Evolutionary conservation across 1,284 basidiomycete genomes (phyloP).

Genomic region (Trichosporon sp.): DNA sequence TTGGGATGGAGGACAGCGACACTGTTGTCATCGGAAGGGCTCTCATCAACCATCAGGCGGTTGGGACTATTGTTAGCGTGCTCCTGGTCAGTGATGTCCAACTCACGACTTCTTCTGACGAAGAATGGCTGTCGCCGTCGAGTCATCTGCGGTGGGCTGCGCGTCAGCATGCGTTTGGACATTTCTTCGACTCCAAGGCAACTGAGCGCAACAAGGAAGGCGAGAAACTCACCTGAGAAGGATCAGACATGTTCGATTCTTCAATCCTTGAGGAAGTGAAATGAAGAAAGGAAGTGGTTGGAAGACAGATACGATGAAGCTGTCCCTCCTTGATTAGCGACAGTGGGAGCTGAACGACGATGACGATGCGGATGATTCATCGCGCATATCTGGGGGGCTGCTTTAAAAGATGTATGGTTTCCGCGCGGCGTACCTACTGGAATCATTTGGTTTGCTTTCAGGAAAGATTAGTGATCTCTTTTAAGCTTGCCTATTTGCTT

Average conservation of each 20-base stretch:
- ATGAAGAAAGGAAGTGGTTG: not conserved
- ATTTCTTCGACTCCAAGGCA: not conserved
- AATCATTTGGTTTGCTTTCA: not conserved
- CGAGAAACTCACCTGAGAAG: constrained; percentile 30
- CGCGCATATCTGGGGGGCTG: not conserved
- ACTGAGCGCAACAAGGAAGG: not conserved
- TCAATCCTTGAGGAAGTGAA: constrained; percentile 2
- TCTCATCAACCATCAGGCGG: constrained; percentile 91
- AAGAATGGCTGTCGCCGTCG: constrained; percentile 85
- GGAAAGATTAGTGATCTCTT: not conserved
- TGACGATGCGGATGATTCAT: constrained; percentile 24
- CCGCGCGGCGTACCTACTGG: not conserved
- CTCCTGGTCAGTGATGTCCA: not conserved
- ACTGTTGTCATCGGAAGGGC: constrained; percentile 80
- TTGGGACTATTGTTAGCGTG: constrained; percentile 68
- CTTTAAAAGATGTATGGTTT: not conserved
- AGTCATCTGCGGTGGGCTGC: constrained; percentile 49
- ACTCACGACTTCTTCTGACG: constrained; percentile 94
- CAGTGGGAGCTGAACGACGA: constrained; percentile 18
- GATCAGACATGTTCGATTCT: constrained; percentile 32
- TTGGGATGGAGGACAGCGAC: constrained; percentile 93
- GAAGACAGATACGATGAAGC: not conserved
- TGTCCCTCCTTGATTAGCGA: not conserved
- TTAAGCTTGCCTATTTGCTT: no score
- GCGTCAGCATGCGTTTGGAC: not conserved